Percentiles rank a stretch among this genome's conserved stretches.
Conservation (phyloP, 345 rosid genomes). For the Laguncularia racemosa region DNA sequence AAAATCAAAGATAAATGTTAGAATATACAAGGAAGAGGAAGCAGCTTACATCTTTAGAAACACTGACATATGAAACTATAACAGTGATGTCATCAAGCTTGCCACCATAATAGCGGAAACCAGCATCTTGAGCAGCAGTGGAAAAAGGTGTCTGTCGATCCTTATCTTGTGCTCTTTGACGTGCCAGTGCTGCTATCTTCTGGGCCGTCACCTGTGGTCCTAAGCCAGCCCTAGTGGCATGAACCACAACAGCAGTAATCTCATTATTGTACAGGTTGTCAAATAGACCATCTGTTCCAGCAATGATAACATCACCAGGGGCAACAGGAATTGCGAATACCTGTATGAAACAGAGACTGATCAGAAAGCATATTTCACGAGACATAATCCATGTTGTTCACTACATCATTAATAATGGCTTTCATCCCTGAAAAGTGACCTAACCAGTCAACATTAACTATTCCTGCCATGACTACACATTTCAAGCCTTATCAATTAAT, state of each 20-base stretch:
- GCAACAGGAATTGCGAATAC: constrained; percentile 78
- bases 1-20: too few relatives aligned
- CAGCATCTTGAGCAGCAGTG: constrained; percentile 98
- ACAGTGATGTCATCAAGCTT: constrained; percentile 99
- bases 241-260: constrained; percentile 93
- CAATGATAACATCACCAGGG: constrained; percentile 83
- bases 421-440: too few relatives aligned
- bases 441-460: too few relatives aligned
- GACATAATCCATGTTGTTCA: not conserved
- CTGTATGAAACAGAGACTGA: constrained; percentile 24
- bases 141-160: constrained; percentile 97
- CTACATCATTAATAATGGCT: too few relatives aligned
- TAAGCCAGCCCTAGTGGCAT: constrained; percentile 83
- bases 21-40: not conserved
- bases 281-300: constrained; percentile 95
- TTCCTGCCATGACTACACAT: too few relatives aligned
- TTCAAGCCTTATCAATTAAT: too few relatives aligned
- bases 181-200: constrained; percentile 95
- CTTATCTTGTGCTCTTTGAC: constrained; percentile 87
- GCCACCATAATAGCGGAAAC: constrained; percentile 96
- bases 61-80: constrained; percentile 73
- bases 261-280: constrained; percentile 95
- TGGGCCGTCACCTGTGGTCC: constrained; percentile 91
- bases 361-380: not conserved
- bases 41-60: constrained; percentile 30